phyloP scores from a whole-genome alignment of 495 filamentous ascomycete species.

The Penicillium alfredii region DNA sequence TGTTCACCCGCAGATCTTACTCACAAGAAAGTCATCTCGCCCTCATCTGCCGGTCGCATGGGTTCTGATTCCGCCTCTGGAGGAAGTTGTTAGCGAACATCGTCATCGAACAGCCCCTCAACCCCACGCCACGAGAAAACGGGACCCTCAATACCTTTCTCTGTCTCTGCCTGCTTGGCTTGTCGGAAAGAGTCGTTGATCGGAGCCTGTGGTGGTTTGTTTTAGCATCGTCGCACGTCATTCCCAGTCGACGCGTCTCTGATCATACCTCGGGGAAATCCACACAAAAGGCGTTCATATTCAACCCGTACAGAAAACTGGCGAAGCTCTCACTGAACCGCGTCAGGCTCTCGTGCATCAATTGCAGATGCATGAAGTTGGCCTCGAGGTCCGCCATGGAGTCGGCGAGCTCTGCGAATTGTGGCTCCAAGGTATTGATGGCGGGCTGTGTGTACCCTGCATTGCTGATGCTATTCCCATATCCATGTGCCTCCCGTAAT shows the following conservation, averaged over 20 bases:
- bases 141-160: slow-evolving; percentile 31
- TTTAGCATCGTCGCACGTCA: slow-evolving; percentile 1
- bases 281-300: slow-evolving; percentile 98
- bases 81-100: slow-evolving; percentile 11
- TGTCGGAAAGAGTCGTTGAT: slow-evolving; percentile 68
- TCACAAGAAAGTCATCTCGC: slow-evolving; percentile 86
- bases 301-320: slow-evolving; percentile 88
- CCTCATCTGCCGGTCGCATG: slow-evolving; percentile 36
- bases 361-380: slow-evolving; percentile 94
- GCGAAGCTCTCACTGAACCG: slow-evolving; percentile 96
- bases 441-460: slow-evolving; percentile 56
- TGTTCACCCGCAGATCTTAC: slow-evolving; percentile 18
- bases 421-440: slow-evolving; percentile 75
- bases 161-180: slow-evolving; percentile 50
- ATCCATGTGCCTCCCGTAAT: slow-evolving; percentile 63
- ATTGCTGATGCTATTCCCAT: slow-evolving; percentile 37
- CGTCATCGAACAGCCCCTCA: not conserved
- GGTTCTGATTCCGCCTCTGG: slow-evolving; percentile 31
- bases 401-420: slow-evolving; percentile 90
- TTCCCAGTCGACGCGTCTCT: not conserved
- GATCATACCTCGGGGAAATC: slow-evolving; percentile 83
- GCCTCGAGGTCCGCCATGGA: slow-evolving; percentile 92
- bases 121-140: not conserved
- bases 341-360: slow-evolving; percentile 93
- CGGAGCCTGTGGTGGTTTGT: slow-evolving; percentile 45